Base-by-base conservation (phyloP, 2,329 filamentous ascomycete genomes). In the Aspergillus sp. region DNA sequence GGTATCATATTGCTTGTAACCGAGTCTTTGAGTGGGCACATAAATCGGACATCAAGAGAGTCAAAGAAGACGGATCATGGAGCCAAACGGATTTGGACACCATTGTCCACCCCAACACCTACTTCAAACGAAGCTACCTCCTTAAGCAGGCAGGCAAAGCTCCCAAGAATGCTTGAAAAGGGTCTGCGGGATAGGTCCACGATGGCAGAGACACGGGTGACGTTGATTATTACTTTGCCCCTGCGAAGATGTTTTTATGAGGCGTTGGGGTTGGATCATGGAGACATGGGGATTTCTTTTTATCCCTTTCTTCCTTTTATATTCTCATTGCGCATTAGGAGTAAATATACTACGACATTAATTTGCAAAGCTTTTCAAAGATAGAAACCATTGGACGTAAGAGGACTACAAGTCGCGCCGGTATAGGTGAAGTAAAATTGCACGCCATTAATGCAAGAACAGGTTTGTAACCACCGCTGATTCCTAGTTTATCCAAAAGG, bases 1-100 rank as follows among this genome's bases (percentile, higher is more conserved):
- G 94, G 70, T 98, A 88, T 67, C 95, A 99, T 73, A 91, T 99
- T 78, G 95, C 94, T 20, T 99, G 95, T 76, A 99, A 98, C 73
- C 84, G 94, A 2, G 94, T 99, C 0, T 99, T 98, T 73, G 95
- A 99, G 69, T 85, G 89, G 72, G 79, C 89, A 18, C 93, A 99
- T 76, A 93, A 90, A 72, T 81, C 81, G 18, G 90, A 94, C 73
- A 86, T 95, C 59, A 90, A 87, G 72, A 87, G 85, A 70, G 90
- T 89, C 62, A 91, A 89, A 76, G 90, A 93, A 47, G 87, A 92
- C 53, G 84, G 86, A 6, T 81, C 87, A 54, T 89, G 89, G 87
- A 87, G 83, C 12, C 79, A 88, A 6, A 86, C 87, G 16, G 91
- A 96, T 73, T 82, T 96, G 47, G 94, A 98, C 77, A 98, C 94